Base-by-base conservation (phyloP, 768 basidiomycete species). In the Lenzites betulinus region DNA sequence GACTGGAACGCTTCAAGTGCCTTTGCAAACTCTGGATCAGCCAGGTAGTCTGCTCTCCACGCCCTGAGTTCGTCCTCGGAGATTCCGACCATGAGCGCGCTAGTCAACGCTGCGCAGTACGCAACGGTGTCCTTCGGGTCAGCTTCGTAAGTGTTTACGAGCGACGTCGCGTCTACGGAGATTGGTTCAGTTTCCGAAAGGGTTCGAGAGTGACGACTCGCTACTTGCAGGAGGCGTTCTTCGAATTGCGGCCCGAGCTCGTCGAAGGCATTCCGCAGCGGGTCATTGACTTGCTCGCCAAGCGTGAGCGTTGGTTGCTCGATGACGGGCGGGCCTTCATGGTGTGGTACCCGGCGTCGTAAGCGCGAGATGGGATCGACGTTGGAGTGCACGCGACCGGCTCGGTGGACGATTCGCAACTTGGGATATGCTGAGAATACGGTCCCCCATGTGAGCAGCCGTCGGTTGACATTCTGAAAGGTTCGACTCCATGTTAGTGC, bases 291-390 rank as follows among this genome's bases (percentile, higher is more conserved):
- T n/a, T 59, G 39, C 7, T 59, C 44, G 8, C 51, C 33, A 18
- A 59, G 18, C 13, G 49, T 53, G 16, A 59, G 42, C 8, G 22
- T n/a, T 12, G 28, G n/a, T 9, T 26, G 54, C 2, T 38, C 54
- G 1, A 22, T 22, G 7, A 26, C 50, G 13, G 36, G 15, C 18
- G 73, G 72, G 22, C 69, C 61, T 7, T 58, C 22, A 18, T 70
- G 53, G 9, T 23, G 18, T 9, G 71, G 74, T 0, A 70, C 44
- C 1, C 58, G 52, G 41, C 73, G 43, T 25, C 67, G 58, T 2
- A 78, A 57, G 22, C 75, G 55, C 0, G 76, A 78, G 5, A 78
- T 62, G 2, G 77, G 76, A 54, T 79, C 77, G 7, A 78, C 75
- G 53, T 77, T 77, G 1, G 75, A 78, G 44, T 78, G 77, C 0